Evolutionary conservation across 371 early-diverging fungal species (phyloP), one percentile per base, ranked within the genome.

Genomic region (Mucor velutinosus): DNA sequence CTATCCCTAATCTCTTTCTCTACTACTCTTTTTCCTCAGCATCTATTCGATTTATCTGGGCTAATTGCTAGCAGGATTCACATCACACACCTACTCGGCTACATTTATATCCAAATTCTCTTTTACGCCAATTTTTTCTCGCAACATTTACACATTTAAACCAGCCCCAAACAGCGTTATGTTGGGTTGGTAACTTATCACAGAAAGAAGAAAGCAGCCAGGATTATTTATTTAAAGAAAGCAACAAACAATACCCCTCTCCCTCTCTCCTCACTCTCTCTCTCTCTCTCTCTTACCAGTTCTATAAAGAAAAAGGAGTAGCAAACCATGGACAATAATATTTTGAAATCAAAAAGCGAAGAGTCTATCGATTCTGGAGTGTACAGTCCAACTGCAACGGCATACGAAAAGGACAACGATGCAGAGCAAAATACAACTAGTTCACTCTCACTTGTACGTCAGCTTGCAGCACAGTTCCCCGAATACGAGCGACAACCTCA

Each of bases 401-500:
- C 29, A 14, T 49, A 53, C 27, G 65, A 60, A 23, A 59, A 49
- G 23, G 66, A 72, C 11, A 67, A 65, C 29, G 53, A 60, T 60
- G 55, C 64, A 33, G 62, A 58, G 27, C 64, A 67, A 37, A 67
- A 56, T 39, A 70, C 75, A 63, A n/a, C 75, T 69, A 57, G 79
- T 77, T 25, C 76, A 70, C 11, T 76, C 47, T 70, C 86, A 77
- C 67, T 86, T 66, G 73, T 73, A 21, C 67, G 76, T 29, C 76
- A 76, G 32, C 49, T 76, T 32, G 76, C 76, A 43, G 76, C 76
- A 25, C 76, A 76, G 57, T 76, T 73, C 37, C 76, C 76, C 29
- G 76, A 76, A 59, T 75, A 75, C 55, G 76, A 75, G 63, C 41
- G 67, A 43, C 67, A 70, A 33, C 71, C 74, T 6, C 65, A 65